phyloP scores from a whole-genome alignment of 2,329 filamentous ascomycete species.

The Diaporthe ilicicola region DNA sequence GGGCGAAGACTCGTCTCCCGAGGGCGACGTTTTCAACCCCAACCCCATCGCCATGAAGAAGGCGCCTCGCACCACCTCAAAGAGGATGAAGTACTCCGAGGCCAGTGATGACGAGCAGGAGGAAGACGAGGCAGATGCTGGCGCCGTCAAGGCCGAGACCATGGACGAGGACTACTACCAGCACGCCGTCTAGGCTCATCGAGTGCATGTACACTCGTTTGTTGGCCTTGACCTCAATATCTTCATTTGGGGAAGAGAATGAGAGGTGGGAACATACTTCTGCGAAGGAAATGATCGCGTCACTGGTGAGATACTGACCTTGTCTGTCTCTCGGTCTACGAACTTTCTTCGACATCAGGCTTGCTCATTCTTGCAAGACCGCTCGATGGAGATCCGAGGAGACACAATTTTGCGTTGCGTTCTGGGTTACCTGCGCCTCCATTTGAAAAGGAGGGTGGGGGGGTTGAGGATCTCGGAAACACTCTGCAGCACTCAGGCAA shows the following conservation, averaged over 20 bases:
- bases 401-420: background rate
- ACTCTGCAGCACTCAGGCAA: background rate
- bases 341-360: background rate
- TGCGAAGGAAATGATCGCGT: background rate
- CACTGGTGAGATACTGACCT: background rate
- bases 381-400: background rate
- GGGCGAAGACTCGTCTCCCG: constrained; percentile 30
- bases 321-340: background rate
- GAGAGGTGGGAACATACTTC: background rate
- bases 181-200: background rate
- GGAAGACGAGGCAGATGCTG: background rate
- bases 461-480: background rate
- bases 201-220: background rate
- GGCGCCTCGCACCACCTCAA: constrained; percentile 32
- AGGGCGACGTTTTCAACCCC: background rate
- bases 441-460: no score
- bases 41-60: constrained; percentile 28
- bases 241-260: background rate
- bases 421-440: background rate
- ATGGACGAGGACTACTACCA: constrained; percentile 31
- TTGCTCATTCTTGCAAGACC: background rate
- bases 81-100: constrained; percentile 33
- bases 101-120: constrained; percentile 4
- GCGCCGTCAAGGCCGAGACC: constrained; percentile 1
- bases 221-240: background rate